phyloP scores from a whole-genome alignment of 345 rosid species.

The Eucalyptus brandiana region DNA sequence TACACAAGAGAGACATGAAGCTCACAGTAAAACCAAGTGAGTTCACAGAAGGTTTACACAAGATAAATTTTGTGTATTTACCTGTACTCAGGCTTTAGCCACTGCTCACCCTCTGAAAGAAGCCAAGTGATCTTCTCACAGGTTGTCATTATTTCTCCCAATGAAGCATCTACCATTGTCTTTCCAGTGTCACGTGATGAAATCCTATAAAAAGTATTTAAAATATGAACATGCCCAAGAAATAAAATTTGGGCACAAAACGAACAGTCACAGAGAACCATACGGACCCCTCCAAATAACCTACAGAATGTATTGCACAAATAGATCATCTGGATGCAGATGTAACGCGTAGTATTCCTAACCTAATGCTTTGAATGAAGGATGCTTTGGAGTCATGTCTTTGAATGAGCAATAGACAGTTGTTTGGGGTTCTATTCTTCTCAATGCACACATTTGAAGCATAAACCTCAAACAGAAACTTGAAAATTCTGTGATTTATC shows the following conservation, averaged over 20 bases:
- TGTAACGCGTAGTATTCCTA: background rate
- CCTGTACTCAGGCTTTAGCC: slow-evolving; percentile 96
- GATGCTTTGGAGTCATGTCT: background rate
- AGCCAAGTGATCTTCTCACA: slow-evolving; percentile 99
- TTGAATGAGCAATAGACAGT: background rate
- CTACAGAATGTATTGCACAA: background rate
- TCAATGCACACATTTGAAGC: background rate
- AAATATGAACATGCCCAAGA: background rate
- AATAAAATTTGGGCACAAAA: background rate
- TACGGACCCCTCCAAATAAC: background rate
- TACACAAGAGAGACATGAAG: background rate
- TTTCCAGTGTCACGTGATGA: slow-evolving; percentile 98
- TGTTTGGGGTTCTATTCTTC: background rate
- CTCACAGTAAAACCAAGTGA: background rate
- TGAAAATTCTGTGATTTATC: background rate
- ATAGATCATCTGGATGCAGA: background rate
- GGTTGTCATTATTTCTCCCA: slow-evolving; percentile 99
- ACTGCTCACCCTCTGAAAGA: slow-evolving; percentile 92
- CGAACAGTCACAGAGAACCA: background rate
- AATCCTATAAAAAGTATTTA: slow-evolving; percentile 32
- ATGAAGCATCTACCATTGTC: slow-evolving; percentile 96
- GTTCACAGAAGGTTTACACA: background rate
- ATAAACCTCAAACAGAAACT: background rate
- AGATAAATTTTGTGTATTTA: background rate
- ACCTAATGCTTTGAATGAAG: background rate